These are phyloP conservation scores for Solanum hybrid DNA, from an alignment of 305 asterid species.

Conservation along the genomic window DNA sequence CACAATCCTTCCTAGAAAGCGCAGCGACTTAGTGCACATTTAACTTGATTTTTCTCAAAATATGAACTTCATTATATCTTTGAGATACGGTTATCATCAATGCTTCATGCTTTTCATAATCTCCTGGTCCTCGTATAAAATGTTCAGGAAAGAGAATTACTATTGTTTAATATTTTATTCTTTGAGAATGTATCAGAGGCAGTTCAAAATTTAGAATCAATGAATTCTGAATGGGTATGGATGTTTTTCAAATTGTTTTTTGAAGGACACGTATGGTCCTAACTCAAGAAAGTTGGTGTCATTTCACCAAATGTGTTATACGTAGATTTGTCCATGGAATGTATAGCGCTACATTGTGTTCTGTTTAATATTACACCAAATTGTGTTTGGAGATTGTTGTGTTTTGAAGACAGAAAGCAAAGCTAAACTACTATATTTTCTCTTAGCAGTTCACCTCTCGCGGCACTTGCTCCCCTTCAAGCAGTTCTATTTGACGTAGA, in stretches of 20 bases:
- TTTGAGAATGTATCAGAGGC: background rate
- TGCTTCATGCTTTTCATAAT: background rate
- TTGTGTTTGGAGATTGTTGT: background rate
- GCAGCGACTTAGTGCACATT: background rate
- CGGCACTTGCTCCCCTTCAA: conserved; percentile 69
- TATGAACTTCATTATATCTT: background rate
- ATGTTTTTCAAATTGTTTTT: background rate
- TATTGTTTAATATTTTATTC: background rate
- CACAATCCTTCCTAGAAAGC: background rate
- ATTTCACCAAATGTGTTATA: background rate
- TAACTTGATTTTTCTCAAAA: background rate
- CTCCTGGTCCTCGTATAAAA: background rate
- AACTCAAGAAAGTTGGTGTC: background rate
- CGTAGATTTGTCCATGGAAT: background rate
- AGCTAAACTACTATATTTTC: conserved; percentile 10
- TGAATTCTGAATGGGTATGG: background rate
- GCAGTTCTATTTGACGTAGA: conserved; percentile 86
- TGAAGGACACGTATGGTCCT: background rate
- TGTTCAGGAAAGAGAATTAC: background rate
- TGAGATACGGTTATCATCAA: background rate
- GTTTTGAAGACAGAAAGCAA: background rate
- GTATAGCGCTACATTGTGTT: background rate
- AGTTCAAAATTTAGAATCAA: background rate
- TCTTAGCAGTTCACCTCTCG: conserved; percentile 48
- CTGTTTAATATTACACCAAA: background rate